Conservation (phyloP, 805 yeast genomes). For the Nakazawaea wyomingensis region DNA sequence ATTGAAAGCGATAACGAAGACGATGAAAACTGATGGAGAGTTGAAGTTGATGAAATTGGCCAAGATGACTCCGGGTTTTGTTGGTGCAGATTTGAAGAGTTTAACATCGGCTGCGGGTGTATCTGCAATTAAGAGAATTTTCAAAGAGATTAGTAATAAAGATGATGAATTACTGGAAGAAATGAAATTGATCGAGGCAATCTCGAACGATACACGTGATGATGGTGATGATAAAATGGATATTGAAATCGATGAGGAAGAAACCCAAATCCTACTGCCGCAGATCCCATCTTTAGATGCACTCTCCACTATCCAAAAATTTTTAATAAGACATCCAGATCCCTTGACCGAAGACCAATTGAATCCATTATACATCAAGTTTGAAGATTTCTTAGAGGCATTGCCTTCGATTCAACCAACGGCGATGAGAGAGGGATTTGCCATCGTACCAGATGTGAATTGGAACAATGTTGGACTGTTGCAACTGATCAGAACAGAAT, state of each 20-base stretch:
- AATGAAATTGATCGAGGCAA: conserved; percentile 13
- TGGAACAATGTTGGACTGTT: conserved; percentile 96
- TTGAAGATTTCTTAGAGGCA: conserved; percentile 77
- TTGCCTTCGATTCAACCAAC: conserved; percentile 94
- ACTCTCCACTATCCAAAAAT: conserved; percentile 63
- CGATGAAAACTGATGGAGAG: conserved; percentile 60
- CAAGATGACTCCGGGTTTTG: conserved; percentile 93
- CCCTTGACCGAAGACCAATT: conserved; percentile 76
- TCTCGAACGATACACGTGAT: conserved; percentile 8
- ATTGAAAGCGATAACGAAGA: conserved; percentile 64
- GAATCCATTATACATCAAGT: conserved; percentile 67
- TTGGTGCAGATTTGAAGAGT: conserved; percentile 95
- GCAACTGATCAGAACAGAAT: conserved; percentile 71
- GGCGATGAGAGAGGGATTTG: conserved; percentile 97
- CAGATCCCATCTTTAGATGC: neutral
- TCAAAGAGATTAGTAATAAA: conserved; percentile 48
- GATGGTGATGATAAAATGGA: conserved; percentile 22
- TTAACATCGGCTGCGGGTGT: conserved; percentile 94
- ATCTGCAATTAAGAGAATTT: conserved; percentile 87
- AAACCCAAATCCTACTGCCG: neutral
- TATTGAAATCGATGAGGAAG: conserved; percentile 7
- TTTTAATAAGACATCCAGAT: conserved; percentile 68
- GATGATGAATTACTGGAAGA: conserved; percentile 27
- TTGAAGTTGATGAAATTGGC: conserved; percentile 74
- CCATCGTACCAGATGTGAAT: conserved; percentile 95